A percentile compares a stretch with the other conserved stretches of the same genome.
These are phyloP conservation scores for Psilocybe tampanensis DNA, from an alignment of 768 basidiomycete genomes.

Conservation along the genomic window DNA sequence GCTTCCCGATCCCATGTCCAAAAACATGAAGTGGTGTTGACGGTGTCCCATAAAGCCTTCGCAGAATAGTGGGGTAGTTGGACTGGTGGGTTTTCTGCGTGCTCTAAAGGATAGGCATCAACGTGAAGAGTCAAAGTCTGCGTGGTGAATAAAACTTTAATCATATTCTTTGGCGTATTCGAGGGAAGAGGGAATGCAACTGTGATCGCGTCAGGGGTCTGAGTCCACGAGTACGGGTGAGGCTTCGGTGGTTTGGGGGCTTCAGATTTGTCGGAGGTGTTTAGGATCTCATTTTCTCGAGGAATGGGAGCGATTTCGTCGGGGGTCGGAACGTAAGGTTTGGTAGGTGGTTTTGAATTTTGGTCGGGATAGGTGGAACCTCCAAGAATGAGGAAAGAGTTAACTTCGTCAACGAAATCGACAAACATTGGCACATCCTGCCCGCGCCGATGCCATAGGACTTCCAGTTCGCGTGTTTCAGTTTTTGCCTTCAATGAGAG, in stretches of 20 bases:
- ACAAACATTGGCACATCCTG: slow-evolving; percentile 68
- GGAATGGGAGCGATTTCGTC: slow-evolving; percentile 77
- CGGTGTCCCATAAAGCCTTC: slow-evolving; percentile 76
- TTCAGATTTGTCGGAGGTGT: slow-evolving; percentile 25
- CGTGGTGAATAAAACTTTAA: slow-evolving; percentile 68
- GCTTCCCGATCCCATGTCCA: slow-evolving; percentile 93
- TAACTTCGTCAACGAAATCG: slow-evolving; percentile 44
- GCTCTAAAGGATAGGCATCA: slow-evolving; percentile 33
- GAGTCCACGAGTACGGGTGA: slow-evolving; percentile 92
- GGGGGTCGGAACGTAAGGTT: slow-evolving; percentile 55
- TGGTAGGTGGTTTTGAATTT: slow-evolving; percentile 31
- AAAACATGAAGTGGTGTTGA: slow-evolving; percentile 77
- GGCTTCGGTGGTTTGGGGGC: slow-evolving; percentile 47
- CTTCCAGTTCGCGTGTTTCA: slow-evolving; percentile 42
- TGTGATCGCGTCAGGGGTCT: slow-evolving; percentile 81
- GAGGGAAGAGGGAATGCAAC: slow-evolving; percentile 85
- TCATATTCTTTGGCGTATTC: slow-evolving; percentile 58
- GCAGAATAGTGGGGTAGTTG: slow-evolving; percentile 61
- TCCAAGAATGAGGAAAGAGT: slow-evolving; percentile 59
- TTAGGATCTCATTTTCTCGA: slow-evolving; percentile 57
- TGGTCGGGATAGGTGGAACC: slow-evolving; percentile 55
- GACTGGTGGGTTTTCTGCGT: slow-evolving; percentile 22
- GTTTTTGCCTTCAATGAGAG: slow-evolving; percentile 34
- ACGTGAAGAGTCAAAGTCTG: slow-evolving; percentile 69
- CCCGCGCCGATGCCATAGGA: slow-evolving; percentile 73